phyloP scores from a whole-genome alignment of 306 rosid genomes.

The Casuarina equisetifolia region DNA sequence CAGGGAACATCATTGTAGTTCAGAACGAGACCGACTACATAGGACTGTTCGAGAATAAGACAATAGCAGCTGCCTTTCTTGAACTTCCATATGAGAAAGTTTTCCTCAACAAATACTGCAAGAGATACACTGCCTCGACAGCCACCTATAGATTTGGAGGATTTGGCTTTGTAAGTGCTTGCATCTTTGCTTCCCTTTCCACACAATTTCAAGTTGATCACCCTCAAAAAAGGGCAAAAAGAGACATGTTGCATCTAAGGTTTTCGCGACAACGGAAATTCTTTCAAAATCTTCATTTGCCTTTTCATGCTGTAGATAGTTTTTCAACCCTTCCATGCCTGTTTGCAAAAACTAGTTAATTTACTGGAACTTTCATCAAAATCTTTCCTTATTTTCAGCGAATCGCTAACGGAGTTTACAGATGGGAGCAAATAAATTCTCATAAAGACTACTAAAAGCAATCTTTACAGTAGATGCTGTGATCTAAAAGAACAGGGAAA shows the following conservation, averaged over 20 bases:
- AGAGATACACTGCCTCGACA: constrained; percentile 34
- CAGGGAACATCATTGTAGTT: constrained; percentile 27
- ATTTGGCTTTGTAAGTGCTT: constrained; percentile 64
- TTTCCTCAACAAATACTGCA: constrained; percentile 48
- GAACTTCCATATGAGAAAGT: constrained; percentile 66
- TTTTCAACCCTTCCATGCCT: too few relatives aligned
- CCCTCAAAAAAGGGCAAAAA: not conserved
- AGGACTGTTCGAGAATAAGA: constrained; percentile 20
- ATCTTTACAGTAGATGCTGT: too few relatives aligned
- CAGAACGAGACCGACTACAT: constrained; percentile 22
- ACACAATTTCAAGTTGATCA: not conserved
- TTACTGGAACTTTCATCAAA: too few relatives aligned
- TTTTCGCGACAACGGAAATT: too few relatives aligned
- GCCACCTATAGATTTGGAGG: constrained; percentile 63
- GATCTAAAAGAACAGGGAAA: too few relatives aligned
- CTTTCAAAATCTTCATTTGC: too few relatives aligned
- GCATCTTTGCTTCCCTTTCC: not conserved
- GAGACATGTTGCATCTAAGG: too few relatives aligned
- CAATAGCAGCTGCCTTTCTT: constrained; percentile 63
- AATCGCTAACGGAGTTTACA: too few relatives aligned
- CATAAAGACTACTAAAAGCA: too few relatives aligned
- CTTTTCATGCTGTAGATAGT: too few relatives aligned
- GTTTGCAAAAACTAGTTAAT: not conserved
- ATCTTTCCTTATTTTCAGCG: not conserved
- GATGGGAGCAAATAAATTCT: too few relatives aligned